Percentiles rank a stretch among this genome's conserved stretches.
phyloP scores from a whole-genome alignment of 208 protist species.

The Endotrypanum monterogeii region DNA sequence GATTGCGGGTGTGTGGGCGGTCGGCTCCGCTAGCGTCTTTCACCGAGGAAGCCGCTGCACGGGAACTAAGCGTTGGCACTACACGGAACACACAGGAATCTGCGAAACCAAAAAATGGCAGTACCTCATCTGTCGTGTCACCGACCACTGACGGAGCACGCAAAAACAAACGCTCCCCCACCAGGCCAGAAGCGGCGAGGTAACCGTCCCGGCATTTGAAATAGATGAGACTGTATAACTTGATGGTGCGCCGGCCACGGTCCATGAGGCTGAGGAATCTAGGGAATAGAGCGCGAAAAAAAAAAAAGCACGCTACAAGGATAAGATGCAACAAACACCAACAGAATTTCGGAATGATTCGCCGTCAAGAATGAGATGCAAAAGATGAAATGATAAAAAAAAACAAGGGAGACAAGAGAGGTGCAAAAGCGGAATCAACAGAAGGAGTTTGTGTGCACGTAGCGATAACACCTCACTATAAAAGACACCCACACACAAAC shows the following conservation, averaged over 20 bases:
- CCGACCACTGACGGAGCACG: constrained; percentile 34
- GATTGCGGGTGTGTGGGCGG: neutral
- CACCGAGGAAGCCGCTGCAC: constrained; percentile 17
- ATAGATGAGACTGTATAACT: constrained; percentile 57
- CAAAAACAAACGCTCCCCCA: constrained; percentile 53
- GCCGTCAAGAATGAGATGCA: no score
- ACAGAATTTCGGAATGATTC: no score
- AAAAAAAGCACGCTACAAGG: no score
- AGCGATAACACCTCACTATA: no score
- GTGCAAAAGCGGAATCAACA: no score
- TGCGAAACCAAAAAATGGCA: constrained; percentile 62
- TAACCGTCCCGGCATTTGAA: constrained; percentile 76
- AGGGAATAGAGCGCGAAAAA: no score
- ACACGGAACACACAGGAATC: constrained; percentile 57
- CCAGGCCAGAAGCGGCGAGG: constrained; percentile 49
- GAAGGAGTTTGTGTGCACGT: no score
- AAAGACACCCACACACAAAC: no score
- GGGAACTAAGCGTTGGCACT: constrained; percentile 38
- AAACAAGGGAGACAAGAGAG: no score
- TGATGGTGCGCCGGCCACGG: constrained; percentile 49
- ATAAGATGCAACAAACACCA: no score
- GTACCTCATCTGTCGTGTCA: constrained; percentile 42
- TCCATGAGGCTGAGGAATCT: no score
- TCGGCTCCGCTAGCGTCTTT: constrained; percentile 5
- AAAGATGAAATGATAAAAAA: no score